Evolutionary conservation across 306 rosid genomes (phyloP), one percentile per base, ranked within the genome.

Genomic region (Carpinus viminea): DNA sequence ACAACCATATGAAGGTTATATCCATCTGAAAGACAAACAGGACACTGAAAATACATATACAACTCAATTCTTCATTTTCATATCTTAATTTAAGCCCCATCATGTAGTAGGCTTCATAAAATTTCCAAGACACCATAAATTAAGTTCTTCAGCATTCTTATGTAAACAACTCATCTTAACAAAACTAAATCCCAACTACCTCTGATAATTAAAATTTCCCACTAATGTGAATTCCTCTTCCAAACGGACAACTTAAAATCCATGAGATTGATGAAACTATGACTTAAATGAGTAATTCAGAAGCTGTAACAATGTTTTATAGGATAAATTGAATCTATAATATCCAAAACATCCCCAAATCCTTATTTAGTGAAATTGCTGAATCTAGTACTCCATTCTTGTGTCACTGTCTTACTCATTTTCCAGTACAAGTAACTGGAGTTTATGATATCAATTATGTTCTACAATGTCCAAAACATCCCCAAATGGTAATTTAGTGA

Each of bases 1-100:
- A 61, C 56, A 47, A 24, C 56, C 80, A 66, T 71, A 78, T 28
- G 72, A 38, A 68, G 28, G 46, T 75, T 52, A 72, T 43, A 48
- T 7, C 48, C 52, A 52, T 48, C 72, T 28, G 68, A 78, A 31
- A 57, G 74, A 54, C 74, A 76, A 24, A 51, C 6, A 16, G 61
- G 20, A 59, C 43, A 54, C 47, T 21, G 54, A 81, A 78, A 43
- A 7, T 45, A 43, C 12, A 66, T 41, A 38, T 66, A n/a, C 7
- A 47, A 31, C 48, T 66, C 47, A 64, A 31, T 16, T 34, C 51
- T 41, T 38, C 51, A 31, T 41, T 61, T 61, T 74, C 52, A 52
- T 18, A 52, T 61, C 31, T 24, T 74, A n/a, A 6, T 16, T 31
- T 38, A 68, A 26, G 28, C 70, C 82, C 31, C 28, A 43, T 38